Evolutionary conservation across 2,329 filamentous ascomycete genomes (phyloP).

Genomic region (Microdochium trichocladiopsis): DNA sequence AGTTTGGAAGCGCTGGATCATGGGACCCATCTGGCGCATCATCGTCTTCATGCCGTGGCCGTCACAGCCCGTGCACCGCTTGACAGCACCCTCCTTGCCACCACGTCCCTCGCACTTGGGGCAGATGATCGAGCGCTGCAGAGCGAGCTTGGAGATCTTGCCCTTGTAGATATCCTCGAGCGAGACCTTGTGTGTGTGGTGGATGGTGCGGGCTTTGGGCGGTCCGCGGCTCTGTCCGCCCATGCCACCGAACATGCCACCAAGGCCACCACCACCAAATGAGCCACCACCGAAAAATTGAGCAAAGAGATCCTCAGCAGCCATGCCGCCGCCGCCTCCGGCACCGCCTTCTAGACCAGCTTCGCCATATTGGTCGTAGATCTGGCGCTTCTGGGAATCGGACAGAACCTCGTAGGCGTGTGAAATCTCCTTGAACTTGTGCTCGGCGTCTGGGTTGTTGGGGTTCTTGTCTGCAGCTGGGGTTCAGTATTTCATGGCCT

Average conservation of each 20-base stretch:
- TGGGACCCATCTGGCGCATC: slow-evolving; percentile 99
- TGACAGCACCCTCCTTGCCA: slow-evolving; percentile 96
- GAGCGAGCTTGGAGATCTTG: slow-evolving; percentile 93
- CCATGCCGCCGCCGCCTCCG: slow-evolving; percentile 74
- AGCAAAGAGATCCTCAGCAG: slow-evolving; percentile 90
- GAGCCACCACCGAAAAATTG: slow-evolving; percentile 86
- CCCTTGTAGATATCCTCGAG: slow-evolving; percentile 97
- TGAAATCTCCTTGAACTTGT: slow-evolving; percentile 98
- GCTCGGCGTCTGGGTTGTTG: slow-evolving; percentile 84
- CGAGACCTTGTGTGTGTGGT: slow-evolving; percentile 97
- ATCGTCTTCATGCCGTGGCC: slow-evolving; percentile 98
- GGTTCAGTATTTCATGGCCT: slow-evolving; percentile 3
- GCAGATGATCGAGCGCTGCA: slow-evolving; percentile 97
- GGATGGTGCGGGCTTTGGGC: slow-evolving; percentile 85
- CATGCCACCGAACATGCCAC: slow-evolving; percentile 69
- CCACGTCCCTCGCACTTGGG: slow-evolving; percentile 88
- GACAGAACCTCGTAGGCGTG: slow-evolving; percentile 93
- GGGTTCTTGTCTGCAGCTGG: slow-evolving; percentile 77
- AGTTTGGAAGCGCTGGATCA: slow-evolving; percentile 99
- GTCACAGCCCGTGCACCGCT: slow-evolving; percentile 84
- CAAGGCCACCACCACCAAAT: slow-evolving; percentile 60
- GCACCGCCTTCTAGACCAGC: slow-evolving; percentile 88
- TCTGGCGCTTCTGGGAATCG: slow-evolving; percentile 79
- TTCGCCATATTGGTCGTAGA: slow-evolving; percentile 98
- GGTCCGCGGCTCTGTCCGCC: slow-evolving; percentile 77